Evolutionary conservation across 129 eudicot species (phyloP), one percentile per base, ranked within the genome.

Genomic region (Lactuca saligna): DNA sequence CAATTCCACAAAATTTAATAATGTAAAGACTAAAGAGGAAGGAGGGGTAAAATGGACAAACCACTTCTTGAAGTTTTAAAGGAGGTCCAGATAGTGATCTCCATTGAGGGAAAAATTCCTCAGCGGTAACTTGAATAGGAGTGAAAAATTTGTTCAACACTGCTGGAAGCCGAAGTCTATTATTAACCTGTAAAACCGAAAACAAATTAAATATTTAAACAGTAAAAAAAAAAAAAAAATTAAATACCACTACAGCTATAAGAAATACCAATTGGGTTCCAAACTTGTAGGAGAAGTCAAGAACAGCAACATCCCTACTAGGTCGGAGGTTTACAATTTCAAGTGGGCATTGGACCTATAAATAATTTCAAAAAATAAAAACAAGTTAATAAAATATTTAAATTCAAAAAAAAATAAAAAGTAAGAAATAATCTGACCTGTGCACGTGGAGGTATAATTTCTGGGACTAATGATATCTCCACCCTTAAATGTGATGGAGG

Each of bases 41-140:
- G 16, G 65, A 31, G 16, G 65, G n/a, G 73, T 13, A 57, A 41
- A 66, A 60, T 58, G 76, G 63, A 74, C 90, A 61, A 77, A 94
- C 99, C 88, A 94, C 99, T 94, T 94, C 99, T 79, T 94, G 99
- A 67, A 89, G 96, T 78, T 94, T 94, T 79, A 94, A 74, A 57
- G 99, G 99, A 41, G 99, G 97, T 68, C 93, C 97, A 73, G 97
- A 77, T 57, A 94, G 96, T 50, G 92, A 80, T 85, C 99, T 87
- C 99, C 99, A 94, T 61, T 87, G 96, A 53, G 95, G 85, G 81
- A 94, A 94, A 85, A 94, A 94, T 56, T 94, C 99, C 61, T 94
- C 99, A 5, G 90, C 80, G 4, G 96, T 75, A 37, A 89, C 87
- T 48, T 83, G 73, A 50, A 94, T 80, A 34, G 97, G 99, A 82